Percentiles rank a stretch among this genome's conserved stretches.
phyloP scores from a whole-genome alignment of 148 eudicot species.

The Diospyros kaki region DNA sequence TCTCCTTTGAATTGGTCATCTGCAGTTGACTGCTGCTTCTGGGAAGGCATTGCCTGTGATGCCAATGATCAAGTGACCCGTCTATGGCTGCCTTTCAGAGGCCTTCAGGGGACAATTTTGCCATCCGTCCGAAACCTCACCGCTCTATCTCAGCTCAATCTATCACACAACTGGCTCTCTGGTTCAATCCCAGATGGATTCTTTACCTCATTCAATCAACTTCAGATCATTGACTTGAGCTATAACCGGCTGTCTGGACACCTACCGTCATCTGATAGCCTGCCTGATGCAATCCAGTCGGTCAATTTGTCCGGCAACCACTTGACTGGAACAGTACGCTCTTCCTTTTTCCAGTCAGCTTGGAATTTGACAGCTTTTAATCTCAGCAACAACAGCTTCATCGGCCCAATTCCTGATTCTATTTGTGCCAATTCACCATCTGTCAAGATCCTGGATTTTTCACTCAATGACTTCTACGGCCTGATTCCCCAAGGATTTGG shows the following conservation, averaged over 20 bases:
- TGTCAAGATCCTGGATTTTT: constrained; percentile 55
- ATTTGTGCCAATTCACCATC: constrained; percentile 41
- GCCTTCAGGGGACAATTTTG: constrained; percentile 45
- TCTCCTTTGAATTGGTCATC: constrained; percentile 51
- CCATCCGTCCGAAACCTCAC: constrained; percentile 46
- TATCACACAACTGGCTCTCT: constrained; percentile 55
- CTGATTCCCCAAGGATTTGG: constrained; percentile 48
- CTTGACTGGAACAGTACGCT: constrained; percentile 44
- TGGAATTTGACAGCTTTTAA: constrained; percentile 49
- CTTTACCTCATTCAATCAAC: constrained; percentile 47
- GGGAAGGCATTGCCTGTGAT: constrained; percentile 77
- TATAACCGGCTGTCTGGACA: constrained; percentile 48
- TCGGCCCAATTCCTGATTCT: constrained; percentile 48
- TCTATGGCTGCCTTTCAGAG: constrained; percentile 45
- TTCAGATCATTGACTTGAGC: constrained; percentile 63
- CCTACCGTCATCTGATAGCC: constrained; percentile 30
- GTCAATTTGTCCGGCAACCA: constrained; percentile 58
- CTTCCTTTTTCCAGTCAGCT: constrained; percentile 31
- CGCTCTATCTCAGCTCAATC: constrained; percentile 49
- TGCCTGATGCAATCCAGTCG: constrained; percentile 36
- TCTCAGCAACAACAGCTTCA: constrained; percentile 56
- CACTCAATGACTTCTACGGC: constrained; percentile 46
- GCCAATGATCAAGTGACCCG: constrained; percentile 31
- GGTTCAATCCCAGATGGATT: constrained; percentile 58
- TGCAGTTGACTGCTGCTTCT: constrained; percentile 54